Percentiles rank a stretch among this genome's conserved stretches.
These are phyloP conservation scores for Panus rudis DNA, from an alignment of 768 basidiomycete species.

Conservation along the genomic window DNA sequence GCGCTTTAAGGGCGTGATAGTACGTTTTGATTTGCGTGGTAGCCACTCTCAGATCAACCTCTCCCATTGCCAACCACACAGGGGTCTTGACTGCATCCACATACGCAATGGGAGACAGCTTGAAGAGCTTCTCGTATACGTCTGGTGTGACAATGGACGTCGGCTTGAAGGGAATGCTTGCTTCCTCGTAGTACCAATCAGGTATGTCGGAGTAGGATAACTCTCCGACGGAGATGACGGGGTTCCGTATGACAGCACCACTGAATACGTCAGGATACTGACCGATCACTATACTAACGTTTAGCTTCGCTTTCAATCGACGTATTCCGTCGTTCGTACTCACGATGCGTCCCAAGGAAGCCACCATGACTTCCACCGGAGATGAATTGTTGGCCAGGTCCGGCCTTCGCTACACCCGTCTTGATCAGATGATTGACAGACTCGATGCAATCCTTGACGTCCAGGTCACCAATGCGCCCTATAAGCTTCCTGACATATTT, in stretches of 20 bases:
- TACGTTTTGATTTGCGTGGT: conserved; percentile 55
- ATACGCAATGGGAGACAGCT: conserved; percentile 47
- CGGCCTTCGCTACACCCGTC: conserved; percentile 41
- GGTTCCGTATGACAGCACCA: conserved; percentile 60
- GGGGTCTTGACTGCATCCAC: conserved; percentile 44
- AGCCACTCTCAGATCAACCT: conserved; percentile 54
- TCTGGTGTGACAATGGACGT: conserved; percentile 36
- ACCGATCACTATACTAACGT: conserved; percentile 43
- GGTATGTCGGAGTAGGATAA: conserved; percentile 56
- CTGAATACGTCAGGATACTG: conserved; percentile 55
- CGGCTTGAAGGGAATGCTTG: conserved; percentile 28
- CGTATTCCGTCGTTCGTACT: conserved; percentile 17
- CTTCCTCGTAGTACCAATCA: conserved; percentile 53
- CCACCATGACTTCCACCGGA: conserved; percentile 70
- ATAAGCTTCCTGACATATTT: conserved; percentile 45
- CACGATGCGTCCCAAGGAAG: conserved; percentile 53
- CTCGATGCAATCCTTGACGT: conserved; percentile 59
- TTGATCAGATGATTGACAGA: conserved; percentile 43
- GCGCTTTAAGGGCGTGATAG: conserved; percentile 58
- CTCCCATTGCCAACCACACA: conserved; percentile 54
- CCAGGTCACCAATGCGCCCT: conserved; percentile 55
- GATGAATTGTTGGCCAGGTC: conserved; percentile 45
- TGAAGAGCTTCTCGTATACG: conserved; percentile 36
- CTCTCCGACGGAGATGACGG: conserved; percentile 58
- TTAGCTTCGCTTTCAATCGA: neutral